Base-by-base conservation (phyloP, 495 filamentous ascomycete species). In the Sphaerosporella brunnea region DNA sequence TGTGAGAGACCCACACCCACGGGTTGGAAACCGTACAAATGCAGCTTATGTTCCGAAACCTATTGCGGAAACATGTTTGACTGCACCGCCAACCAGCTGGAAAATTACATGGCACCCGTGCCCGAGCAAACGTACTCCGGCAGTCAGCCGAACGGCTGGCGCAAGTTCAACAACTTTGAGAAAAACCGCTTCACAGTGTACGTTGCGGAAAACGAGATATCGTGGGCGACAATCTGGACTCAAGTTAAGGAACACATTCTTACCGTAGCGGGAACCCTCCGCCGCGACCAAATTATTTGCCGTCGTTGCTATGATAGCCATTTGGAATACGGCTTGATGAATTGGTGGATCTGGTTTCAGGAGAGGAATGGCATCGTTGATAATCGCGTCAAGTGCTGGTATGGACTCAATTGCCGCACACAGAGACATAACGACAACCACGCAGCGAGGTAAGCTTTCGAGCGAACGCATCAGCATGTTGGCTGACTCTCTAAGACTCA, bases 341-440 rank as follows among this genome's bases (percentile, higher is more conserved):
- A 23, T 11, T 59, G 55, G 55, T 59, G 55, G 55, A 51, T 53
- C 10, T 20, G 28, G 4, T 50, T 58, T 32, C 49, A 50, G 36
- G 50, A 53, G 23, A 45, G 15, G 18, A 20, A 42, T 7, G 49
- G 36, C 24, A 47, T 41, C 34, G 18, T 32, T 11, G 55, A 59
- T 43, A 36, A 37, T 4, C 47, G 55, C 21, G 13, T 3, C 0
- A 59, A 45, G 34, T 59, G 55, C 19, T 58, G 54, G 54, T 51
- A 59, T 43, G 55, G 55, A 13, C 47, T 37, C 18, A 23, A 26
- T 2, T 59, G 55, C 15, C 7, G 35, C 4, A 37, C 35, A 9
- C 35, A 37, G 15, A 37, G 4, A 5, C 35, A 37, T 15, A 37
- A 18, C 15, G 4, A 5, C 5, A 18, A 18, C 15, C 35, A 37